These are phyloP conservation scores for Colletotrichum sp. DNA, from an alignment of 2,329 filamentous ascomycete species.

Conservation along the genomic window DNA sequence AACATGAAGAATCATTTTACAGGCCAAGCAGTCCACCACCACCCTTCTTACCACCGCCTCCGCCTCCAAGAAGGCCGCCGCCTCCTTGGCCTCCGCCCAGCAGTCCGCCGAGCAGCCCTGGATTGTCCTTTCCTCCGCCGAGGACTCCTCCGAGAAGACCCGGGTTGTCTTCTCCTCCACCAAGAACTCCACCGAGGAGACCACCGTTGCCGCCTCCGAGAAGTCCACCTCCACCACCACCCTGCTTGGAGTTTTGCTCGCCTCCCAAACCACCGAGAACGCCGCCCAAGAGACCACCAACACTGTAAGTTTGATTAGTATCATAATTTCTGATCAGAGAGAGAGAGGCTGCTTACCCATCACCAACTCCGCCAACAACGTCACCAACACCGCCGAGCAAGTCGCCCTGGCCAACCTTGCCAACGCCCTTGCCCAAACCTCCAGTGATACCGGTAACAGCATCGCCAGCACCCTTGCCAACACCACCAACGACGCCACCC, in stretches of 20 bases:
- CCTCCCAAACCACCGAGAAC: slow-evolving; percentile 8
- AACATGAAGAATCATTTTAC: background rate
- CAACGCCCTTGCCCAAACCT: slow-evolving; percentile 8
- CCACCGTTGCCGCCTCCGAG: background rate
- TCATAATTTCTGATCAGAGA: too few species aligned
- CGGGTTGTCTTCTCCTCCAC: background rate
- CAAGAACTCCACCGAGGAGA: background rate
- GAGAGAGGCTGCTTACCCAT: background rate
- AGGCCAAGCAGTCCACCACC: background rate
- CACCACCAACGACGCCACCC: slow-evolving; percentile 12
- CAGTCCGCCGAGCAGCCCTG: background rate
- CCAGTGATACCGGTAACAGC: slow-evolving; percentile 16
- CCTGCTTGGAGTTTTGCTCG: background rate
- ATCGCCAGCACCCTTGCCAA: slow-evolving; percentile 11
- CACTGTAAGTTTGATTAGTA: background rate
- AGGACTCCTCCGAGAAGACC: background rate
- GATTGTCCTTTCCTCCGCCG: background rate
- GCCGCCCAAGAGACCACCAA: slow-evolving; percentile 8
- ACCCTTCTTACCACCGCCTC: background rate
- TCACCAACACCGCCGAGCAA: slow-evolving; percentile 12
- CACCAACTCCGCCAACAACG: slow-evolving; percentile 12
- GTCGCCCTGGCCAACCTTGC: slow-evolving; percentile 7
- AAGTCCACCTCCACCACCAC: background rate
- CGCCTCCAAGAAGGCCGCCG: background rate
- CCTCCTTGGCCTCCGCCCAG: background rate